phyloP scores from a whole-genome alignment of 1,284 basidiomycete species.

The Pseudomicrostroma phylloplanum region DNA sequence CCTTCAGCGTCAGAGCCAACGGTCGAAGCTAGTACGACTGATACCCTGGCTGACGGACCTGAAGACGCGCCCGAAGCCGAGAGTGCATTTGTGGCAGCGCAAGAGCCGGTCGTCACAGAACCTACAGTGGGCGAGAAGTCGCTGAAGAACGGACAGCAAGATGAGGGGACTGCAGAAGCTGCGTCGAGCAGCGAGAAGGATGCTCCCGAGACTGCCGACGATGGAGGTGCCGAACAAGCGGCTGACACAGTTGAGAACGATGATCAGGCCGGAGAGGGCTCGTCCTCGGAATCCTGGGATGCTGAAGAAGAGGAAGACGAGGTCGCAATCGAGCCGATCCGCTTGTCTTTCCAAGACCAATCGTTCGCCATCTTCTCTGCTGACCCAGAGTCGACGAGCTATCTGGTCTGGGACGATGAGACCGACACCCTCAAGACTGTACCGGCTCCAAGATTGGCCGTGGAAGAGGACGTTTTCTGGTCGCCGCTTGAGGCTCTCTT shows the following conservation, averaged over 20 bases:
- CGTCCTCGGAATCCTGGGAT: neutral
- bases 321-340: constrained; percentile 19
- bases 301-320: constrained; percentile 9
- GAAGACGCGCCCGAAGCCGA: too few species aligned
- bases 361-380: constrained; percentile 40
- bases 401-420: constrained; percentile 11
- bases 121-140: too few species aligned
- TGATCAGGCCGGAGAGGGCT: neutral
- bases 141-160: too few species aligned
- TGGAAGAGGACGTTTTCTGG: constrained; percentile 29
- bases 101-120: too few species aligned
- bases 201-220: neutral
- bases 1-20: too few species aligned
- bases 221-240: constrained; percentile 6
- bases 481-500: constrained; percentile 43
- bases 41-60: too few species aligned
- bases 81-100: too few species aligned
- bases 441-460: constrained; percentile 29
- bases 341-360: constrained; percentile 41
- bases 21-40: too few species aligned
- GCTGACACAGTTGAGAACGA: constrained; percentile 10
- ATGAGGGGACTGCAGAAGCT: too few species aligned
- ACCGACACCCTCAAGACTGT: constrained; percentile 13
- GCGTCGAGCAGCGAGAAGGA: neutral
- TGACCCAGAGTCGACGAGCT: constrained; percentile 18